Evolutionary conservation across 2,329 filamentous ascomycete genomes (phyloP).

Genomic region (Fusarium albosuccineum): DNA sequence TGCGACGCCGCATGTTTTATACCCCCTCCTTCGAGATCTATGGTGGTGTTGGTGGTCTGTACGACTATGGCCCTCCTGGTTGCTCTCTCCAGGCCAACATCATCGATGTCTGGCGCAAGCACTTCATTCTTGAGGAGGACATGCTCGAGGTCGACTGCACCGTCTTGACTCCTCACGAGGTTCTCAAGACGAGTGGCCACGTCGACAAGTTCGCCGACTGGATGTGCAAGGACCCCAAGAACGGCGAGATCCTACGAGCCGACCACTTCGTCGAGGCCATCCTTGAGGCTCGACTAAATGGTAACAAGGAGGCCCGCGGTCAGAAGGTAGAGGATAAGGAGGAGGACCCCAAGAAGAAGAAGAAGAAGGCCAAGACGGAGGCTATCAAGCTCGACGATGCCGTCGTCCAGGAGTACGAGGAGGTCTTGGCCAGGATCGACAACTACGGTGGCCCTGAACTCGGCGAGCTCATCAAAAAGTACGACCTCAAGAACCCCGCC

Average conservation of each 20-base stretch:
- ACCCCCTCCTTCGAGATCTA: conserved; percentile 97
- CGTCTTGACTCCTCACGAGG: conserved; percentile 91
- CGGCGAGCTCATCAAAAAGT: conserved; percentile 88
- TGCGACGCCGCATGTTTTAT: conserved; percentile 92
- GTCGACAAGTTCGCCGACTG: conserved; percentile 98
- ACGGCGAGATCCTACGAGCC: conserved; percentile 93
- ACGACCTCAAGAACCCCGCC: conserved; percentile 88
- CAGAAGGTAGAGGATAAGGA: conserved; percentile 83
- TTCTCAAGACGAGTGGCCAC: conserved; percentile 95
- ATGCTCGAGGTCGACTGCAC: conserved; percentile 97
- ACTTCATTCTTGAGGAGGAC: conserved; percentile 92
- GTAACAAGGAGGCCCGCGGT: conserved; percentile 92
- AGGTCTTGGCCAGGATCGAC: conserved; percentile 91
- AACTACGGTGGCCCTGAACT: conserved; percentile 93
- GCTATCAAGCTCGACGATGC: conserved; percentile 89
- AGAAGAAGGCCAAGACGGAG: conserved; percentile 88
- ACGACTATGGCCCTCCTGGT: conserved; percentile 93
- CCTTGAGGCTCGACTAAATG: conserved; percentile 86
- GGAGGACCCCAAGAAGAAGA: conserved; percentile 78
- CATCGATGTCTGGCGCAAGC: conserved; percentile 90
- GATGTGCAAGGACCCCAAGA: conserved; percentile 99
- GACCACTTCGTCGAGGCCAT: conserved; percentile 98
- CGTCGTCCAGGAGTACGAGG: conserved; percentile 89
- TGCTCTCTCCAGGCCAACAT: conserved; percentile 90
- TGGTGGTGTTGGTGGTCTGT: conserved; percentile 87